phyloP scores from a whole-genome alignment of 1,139 yeast species.

The Protomyces inundatus region DNA sequence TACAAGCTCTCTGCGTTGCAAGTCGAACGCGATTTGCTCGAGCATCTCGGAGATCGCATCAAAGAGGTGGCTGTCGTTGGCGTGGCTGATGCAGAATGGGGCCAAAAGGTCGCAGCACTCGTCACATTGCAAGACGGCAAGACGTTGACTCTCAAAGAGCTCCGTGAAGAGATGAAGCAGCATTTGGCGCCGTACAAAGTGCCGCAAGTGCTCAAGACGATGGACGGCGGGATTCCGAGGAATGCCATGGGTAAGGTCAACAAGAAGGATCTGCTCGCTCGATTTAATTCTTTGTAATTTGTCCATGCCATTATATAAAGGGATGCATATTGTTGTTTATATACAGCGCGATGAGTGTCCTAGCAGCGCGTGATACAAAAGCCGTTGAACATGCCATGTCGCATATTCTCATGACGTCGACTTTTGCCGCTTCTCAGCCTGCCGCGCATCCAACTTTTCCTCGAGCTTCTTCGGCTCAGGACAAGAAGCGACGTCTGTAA shows the following conservation, averaged over 20 bases:
- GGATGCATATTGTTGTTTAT: no score
- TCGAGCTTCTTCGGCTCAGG: conserved; percentile 9
- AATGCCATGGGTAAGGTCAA: conserved; percentile 42
- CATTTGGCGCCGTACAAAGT: conserved; percentile 37
- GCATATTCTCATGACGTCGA: neutral
- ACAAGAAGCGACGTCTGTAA: conserved; percentile 5
- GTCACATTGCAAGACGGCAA: conserved; percentile 32
- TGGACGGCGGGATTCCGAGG: conserved; percentile 35
- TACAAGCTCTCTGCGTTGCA: conserved; percentile 37
- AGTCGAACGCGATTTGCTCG: conserved; percentile 40
- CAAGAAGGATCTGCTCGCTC: conserved; percentile 36
- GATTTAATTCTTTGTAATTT: conserved; percentile 22
- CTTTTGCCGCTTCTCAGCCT: neutral
- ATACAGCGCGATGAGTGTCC: no score
- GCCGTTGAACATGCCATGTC: no score
- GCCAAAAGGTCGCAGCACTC: conserved; percentile 40
- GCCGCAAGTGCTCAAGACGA: conserved; percentile 34
- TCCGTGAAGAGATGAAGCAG: conserved; percentile 35
- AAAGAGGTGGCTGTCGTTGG: conserved; percentile 41
- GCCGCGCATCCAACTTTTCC: conserved; percentile 10
- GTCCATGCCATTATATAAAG: no score
- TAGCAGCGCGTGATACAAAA: no score
- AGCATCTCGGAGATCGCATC: conserved; percentile 31
- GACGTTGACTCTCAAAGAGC: conserved; percentile 31
- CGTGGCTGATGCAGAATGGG: conserved; percentile 39